Conservation (phyloP, 2,329 filamentous ascomycete species). For the Aspergillus caelatus region DNA sequence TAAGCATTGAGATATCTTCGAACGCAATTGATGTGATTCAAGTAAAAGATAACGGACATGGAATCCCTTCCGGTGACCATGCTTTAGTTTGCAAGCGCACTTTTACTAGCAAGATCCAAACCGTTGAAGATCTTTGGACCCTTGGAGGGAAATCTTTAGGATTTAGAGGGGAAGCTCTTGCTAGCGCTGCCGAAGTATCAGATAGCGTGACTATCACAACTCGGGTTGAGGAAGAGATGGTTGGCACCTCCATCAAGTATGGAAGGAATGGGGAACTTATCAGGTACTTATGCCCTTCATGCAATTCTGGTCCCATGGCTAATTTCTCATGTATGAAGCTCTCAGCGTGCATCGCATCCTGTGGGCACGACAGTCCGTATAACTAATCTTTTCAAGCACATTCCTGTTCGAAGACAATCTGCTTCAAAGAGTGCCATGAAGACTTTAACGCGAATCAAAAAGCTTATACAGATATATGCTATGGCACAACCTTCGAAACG, state of each 20-base stretch:
- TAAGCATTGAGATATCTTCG: constrained; percentile 60
- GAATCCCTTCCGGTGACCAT: constrained; percentile 61
- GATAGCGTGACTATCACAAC: constrained; percentile 57
- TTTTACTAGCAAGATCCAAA: constrained; percentile 66
- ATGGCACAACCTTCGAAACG: constrained; percentile 60
- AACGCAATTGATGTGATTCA: constrained; percentile 66
- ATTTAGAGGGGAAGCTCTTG: constrained; percentile 67
- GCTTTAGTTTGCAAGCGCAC: constrained; percentile 58
- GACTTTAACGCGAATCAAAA: constrained; percentile 55
- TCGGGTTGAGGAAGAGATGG: constrained; percentile 58
- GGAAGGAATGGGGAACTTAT: constrained; percentile 52
- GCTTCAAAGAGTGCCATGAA: constrained; percentile 55
- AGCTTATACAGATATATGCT: constrained; percentile 61
- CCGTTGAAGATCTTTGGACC: constrained; percentile 57
- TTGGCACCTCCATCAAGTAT: constrained; percentile 56
- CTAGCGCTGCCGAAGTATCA: constrained; percentile 63
- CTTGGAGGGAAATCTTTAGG: constrained; percentile 62
- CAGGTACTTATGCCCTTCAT: constrained; percentile 36
- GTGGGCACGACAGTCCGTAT: constrained; percentile 64
- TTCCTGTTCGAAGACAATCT: constrained; percentile 63
- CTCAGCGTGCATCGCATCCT: constrained; percentile 54
- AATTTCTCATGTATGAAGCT: constrained; percentile 17
- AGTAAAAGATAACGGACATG: constrained; percentile 66
- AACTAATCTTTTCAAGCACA: constrained; percentile 57
- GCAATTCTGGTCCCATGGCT: not conserved